phyloP scores from a whole-genome alignment of 78 protist species.

The Salpingoeca rosetta region DNA sequence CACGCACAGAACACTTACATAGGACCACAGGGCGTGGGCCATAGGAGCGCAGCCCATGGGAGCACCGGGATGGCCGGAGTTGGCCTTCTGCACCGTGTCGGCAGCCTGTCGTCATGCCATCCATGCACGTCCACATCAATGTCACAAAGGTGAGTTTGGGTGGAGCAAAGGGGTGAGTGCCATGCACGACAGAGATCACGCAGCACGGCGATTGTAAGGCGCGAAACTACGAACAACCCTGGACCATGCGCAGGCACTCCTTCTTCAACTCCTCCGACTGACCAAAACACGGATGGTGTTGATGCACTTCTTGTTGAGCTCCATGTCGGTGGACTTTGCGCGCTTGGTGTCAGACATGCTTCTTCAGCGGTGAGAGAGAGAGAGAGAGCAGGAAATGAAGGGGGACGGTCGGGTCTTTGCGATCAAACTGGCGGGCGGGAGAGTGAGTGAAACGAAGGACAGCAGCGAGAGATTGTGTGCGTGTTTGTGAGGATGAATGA shows the following conservation, averaged over 20 bases:
- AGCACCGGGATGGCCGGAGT: conserved; percentile 85
- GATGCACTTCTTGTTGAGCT: neutral
- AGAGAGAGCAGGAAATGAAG: too few relatives aligned
- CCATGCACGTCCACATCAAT: too few relatives aligned
- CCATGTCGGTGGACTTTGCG: neutral
- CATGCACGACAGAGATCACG: too few relatives aligned
- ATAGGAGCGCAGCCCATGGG: conserved; percentile 88
- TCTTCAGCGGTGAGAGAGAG: too few relatives aligned
- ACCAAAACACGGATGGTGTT: conserved; percentile 19
- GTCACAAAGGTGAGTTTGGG: too few relatives aligned
- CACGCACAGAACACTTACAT: neutral
- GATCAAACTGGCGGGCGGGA: too few relatives aligned
- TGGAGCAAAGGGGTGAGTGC: neutral
- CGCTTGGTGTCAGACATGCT: neutral
- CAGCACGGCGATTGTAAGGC: neutral
- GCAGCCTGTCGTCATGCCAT: conserved; percentile 61
- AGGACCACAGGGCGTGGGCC: conserved; percentile 65
- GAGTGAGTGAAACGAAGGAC: too few relatives aligned
- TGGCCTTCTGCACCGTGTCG: conserved; percentile 75
- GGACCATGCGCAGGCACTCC: neutral
- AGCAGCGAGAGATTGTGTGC: too few relatives aligned
- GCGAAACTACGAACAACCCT: neutral
- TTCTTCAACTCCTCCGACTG: neutral
- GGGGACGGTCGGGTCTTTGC: too few relatives aligned
- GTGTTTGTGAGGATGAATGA: too few relatives aligned